Evolutionary conservation across 2,329 filamentous ascomycete species (phyloP).

Genomic region (Ophiocordyceps camponoti-leonardi): DNA sequence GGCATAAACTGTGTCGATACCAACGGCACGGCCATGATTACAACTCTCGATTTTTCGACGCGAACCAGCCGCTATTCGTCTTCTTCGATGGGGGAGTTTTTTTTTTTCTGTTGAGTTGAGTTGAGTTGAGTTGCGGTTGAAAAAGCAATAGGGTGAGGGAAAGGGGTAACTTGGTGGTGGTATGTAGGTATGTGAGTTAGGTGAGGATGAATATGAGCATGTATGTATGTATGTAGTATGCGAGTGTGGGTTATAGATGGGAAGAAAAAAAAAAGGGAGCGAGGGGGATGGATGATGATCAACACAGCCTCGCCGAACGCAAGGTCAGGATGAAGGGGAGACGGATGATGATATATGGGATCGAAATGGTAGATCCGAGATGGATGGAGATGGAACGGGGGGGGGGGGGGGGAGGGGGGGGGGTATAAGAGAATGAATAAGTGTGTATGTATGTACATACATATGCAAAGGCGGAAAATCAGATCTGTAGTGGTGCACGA

Average conservation of each 20-base stretch:
- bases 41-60: background rate
- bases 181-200: too few species aligned
- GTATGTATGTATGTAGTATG: too few species aligned
- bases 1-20: conserved; percentile 11
- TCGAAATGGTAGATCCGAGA: conserved; percentile 1
- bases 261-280: background rate
- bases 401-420: too few species aligned
- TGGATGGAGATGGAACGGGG: conserved; percentile 2
- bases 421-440: too few species aligned
- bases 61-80: background rate
- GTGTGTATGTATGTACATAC: conserved; percentile 6
- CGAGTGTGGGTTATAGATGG: too few species aligned
- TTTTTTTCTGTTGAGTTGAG: background rate
- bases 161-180: too few species aligned
- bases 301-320: too few species aligned
- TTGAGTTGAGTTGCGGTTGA: background rate
- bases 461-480: conserved; percentile 4
- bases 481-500: conserved; percentile 7
- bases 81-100: too few species aligned
- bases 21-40: conserved; percentile 10
- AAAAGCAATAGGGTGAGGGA: too few species aligned
- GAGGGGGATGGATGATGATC: too few species aligned
- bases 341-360: conserved; percentile 4
- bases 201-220: too few species aligned
- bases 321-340: background rate